These are phyloP conservation scores for Yarrowia bubula DNA, from an alignment of 805 yeast species.

Conservation along the genomic window DNA sequence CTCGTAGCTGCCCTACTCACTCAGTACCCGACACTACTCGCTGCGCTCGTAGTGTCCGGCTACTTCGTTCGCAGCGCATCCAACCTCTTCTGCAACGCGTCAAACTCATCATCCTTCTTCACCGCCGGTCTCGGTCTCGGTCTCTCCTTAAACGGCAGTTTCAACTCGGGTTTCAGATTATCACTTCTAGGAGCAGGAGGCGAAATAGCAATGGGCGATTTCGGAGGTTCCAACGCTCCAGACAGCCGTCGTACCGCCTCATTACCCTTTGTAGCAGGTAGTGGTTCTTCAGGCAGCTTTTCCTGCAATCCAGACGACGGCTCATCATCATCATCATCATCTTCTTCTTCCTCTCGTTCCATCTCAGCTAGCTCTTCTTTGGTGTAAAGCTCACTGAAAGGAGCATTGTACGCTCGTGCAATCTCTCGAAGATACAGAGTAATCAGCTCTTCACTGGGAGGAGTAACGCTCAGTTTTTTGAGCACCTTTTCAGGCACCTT, in stretches of 20 bases:
- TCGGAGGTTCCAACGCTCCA: slow-evolving; percentile 30
- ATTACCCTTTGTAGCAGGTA: slow-evolving; percentile 28
- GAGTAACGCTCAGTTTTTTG: slow-evolving; percentile 59
- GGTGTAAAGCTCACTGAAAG: slow-evolving; percentile 56
- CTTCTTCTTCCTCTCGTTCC: slow-evolving; percentile 38
- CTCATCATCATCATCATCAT: slow-evolving; percentile 39
- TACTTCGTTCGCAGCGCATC: slow-evolving; percentile 60
- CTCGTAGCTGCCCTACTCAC: too few relatives aligned
- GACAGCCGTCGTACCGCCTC: slow-evolving; percentile 32
- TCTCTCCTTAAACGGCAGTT: slow-evolving; percentile 28
- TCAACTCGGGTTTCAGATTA: slow-evolving; percentile 37
- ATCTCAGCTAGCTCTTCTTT: slow-evolving; percentile 36
- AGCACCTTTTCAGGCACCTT: slow-evolving; percentile 68
- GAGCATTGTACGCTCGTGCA: slow-evolving; percentile 73
- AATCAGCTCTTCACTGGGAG: slow-evolving; percentile 67
- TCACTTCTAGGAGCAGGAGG: slow-evolving; percentile 39
- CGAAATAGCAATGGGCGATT: slow-evolving; percentile 38
- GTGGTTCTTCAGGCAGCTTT: slow-evolving; percentile 28
- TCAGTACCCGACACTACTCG: neutral
- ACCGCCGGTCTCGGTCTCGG: slow-evolving; percentile 19
- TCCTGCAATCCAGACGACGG: neutral
- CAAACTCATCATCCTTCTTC: slow-evolving; percentile 48
- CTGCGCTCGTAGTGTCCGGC: neutral
- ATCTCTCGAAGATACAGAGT: slow-evolving; percentile 72
- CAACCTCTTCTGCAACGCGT: slow-evolving; percentile 65